phyloP scores from a whole-genome alignment of 1,284 basidiomycete genomes.

The Bondarzewia mesenterica region DNA sequence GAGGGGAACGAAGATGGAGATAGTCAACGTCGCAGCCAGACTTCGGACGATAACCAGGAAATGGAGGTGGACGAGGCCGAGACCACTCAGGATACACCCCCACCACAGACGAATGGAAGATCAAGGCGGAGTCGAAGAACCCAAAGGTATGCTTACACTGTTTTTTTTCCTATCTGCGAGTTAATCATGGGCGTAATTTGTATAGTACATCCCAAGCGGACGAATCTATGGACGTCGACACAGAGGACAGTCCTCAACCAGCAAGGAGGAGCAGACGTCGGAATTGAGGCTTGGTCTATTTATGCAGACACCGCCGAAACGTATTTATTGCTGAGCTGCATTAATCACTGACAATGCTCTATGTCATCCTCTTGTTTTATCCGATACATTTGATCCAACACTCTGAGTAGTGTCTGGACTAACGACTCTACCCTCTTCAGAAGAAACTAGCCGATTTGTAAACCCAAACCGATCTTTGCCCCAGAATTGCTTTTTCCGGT shows the following conservation, averaged over 20 bases:
- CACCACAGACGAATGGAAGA: slow-evolving; percentile 17
- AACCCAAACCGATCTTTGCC: slow-evolving; percentile 72
- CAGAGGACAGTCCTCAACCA: slow-evolving; percentile 26
- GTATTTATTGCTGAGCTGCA: too few species aligned
- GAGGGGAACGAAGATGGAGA: slow-evolving; percentile 29
- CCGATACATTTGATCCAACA: slow-evolving; percentile 5
- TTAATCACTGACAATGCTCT: too few species aligned
- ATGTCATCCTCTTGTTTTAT: too few species aligned
- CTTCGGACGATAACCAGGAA: slow-evolving; percentile 25
- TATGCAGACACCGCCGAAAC: too few species aligned
- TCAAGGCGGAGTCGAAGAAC: slow-evolving; percentile 9
- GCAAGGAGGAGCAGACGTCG: slow-evolving; percentile 12
- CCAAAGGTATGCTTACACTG: slow-evolving; percentile 4
- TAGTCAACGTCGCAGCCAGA: slow-evolving; percentile 35
- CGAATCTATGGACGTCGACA: slow-evolving; percentile 26
- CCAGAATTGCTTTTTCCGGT: slow-evolving; percentile 59
- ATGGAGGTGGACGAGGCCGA: slow-evolving; percentile 8
- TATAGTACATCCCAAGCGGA: slow-evolving; percentile 7
- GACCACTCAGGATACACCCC: slow-evolving; percentile 7
- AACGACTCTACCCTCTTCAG: slow-evolving; percentile 37
- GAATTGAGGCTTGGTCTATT: slow-evolving; percentile 3
- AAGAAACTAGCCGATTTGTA: slow-evolving; percentile 31
- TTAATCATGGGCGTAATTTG: not conserved
- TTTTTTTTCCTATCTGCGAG: not conserved
- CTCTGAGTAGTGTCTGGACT: slow-evolving; percentile 4